Evolutionary conservation across 2,329 filamentous ascomycete species (phyloP).

Genomic region (Arachnopeziza araneosa): DNA sequence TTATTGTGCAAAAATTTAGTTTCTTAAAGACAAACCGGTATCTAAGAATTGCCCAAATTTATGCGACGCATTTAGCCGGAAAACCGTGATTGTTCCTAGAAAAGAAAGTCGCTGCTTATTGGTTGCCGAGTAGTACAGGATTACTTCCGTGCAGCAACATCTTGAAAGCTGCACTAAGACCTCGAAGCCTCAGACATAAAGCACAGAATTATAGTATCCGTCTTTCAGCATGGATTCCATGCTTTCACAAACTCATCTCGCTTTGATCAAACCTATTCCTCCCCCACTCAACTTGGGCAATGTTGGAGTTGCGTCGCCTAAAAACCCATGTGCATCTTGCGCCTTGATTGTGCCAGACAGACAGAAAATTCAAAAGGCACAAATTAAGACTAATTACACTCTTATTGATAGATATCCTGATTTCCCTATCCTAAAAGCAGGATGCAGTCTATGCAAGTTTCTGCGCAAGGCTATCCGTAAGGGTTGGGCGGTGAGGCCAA

Average conservation of each 20-base stretch:
- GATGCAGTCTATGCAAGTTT: slow-evolving; percentile 3
- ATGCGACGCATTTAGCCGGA: slow-evolving; percentile 38
- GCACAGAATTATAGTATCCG: too few relatives aligned
- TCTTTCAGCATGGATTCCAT: not conserved
- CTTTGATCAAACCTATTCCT: slow-evolving; percentile 3
- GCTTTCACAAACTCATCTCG: not conserved
- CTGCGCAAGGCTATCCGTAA: slow-evolving; percentile 5
- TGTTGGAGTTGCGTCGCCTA: not conserved
- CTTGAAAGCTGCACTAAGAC: too few relatives aligned
- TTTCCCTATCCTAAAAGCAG: slow-evolving; percentile 5
- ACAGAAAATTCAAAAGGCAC: not conserved
- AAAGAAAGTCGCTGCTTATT: too few relatives aligned
- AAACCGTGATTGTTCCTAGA: too few relatives aligned
- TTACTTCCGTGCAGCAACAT: too few relatives aligned
- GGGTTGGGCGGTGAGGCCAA: slow-evolving; percentile 7
- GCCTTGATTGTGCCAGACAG: slow-evolving; percentile 1
- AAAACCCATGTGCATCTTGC: not conserved
- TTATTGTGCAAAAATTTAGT: too few relatives aligned
- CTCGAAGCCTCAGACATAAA: too few relatives aligned
- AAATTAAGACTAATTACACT: slow-evolving; percentile 1
- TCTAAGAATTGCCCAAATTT: too few relatives aligned
- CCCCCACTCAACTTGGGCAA: slow-evolving; percentile 2
- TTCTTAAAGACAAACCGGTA: too few relatives aligned
- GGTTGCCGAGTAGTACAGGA: too few relatives aligned
- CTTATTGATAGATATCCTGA: slow-evolving; percentile 4